Evolutionary conservation across 2,329 filamentous ascomycete species (phyloP), one percentile per base, ranked within the genome.

Genomic region (Ceratocystis eucalypticola): DNA sequence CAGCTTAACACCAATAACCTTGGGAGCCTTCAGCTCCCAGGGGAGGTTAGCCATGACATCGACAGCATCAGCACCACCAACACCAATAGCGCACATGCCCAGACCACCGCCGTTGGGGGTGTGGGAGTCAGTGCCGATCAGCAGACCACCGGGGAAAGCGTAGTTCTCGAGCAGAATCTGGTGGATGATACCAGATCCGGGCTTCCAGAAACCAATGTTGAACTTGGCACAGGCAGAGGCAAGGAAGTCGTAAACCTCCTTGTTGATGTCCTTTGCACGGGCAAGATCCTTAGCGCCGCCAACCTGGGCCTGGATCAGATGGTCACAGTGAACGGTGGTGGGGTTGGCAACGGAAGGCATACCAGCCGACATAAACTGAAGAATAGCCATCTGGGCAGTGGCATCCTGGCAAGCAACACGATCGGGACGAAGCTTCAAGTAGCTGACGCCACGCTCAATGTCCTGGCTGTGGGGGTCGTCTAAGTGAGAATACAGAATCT

Each of bases 201-300:
- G 94, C 78, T 85, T 91, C 94, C 94, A 99, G 88, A 97, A 97
- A 82, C 94, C 94, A 77, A 97, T 97, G 84, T 97, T 93, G 84
- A 97, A 99, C 83, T 97, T 99, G 75, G 92, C 92, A 77, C 93
- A 97, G 71, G 93, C 89, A 70, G 87, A 87, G 69, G 91, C 85
- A 75, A 99, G 81, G 84, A 99, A 99, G 80, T 97, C 89, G 80
- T 97, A 99, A 72, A 99, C 94, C 79, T 97, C 93, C 84, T 95
- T 96, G 87, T 97, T 97, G 81, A 96, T 96, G 72, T 86, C 84
- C 74, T 93, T 82, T 73, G 94, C 94, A 74, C 93, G 86, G 69
- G 85, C 88, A 77, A 97, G 82, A 88, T 99, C 94, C 85, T 96
- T 94, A 70, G 82, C 85, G 73, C 92, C 92, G 75, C 94, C 94